phyloP scores from a whole-genome alignment of 495 filamentous ascomycete species.

The Halenospora varia region DNA sequence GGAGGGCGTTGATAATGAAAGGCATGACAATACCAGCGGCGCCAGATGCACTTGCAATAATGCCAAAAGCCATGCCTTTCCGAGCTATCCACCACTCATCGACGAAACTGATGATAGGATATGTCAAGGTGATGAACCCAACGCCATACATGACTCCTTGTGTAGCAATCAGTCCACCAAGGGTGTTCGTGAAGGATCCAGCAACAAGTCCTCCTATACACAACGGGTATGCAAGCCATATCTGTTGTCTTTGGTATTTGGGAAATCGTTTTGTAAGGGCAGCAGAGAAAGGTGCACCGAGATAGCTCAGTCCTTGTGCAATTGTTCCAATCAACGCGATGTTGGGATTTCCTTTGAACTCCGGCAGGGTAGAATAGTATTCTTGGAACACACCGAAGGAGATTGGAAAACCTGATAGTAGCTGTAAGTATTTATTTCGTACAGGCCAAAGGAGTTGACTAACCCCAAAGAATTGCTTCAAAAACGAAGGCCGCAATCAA shows the following conservation, averaged over 20 bases:
- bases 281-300: slow-evolving; percentile 29
- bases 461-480: slow-evolving; percentile 29
- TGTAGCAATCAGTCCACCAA: slow-evolving; percentile 32
- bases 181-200: slow-evolving; percentile 29
- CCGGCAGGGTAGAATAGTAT: slow-evolving; percentile 30
- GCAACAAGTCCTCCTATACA: slow-evolving; percentile 31
- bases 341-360: slow-evolving; percentile 27
- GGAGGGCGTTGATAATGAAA: slow-evolving; percentile 28
- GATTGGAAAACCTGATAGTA: slow-evolving; percentile 29
- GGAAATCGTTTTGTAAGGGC: slow-evolving; percentile 28
- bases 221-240: slow-evolving; percentile 29
- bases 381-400: slow-evolving; percentile 35
- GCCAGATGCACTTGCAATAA: slow-evolving; percentile 35
- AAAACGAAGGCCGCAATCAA: slow-evolving; percentile 26
- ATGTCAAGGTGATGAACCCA: slow-evolving; percentile 34
- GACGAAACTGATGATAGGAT: slow-evolving; percentile 33
- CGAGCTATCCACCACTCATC: slow-evolving; percentile 38
- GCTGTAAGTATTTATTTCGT: background rate
- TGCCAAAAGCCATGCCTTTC: slow-evolving; percentile 38
- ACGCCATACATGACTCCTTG: slow-evolving; percentile 37
- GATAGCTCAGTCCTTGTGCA: slow-evolving; percentile 29
- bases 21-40: slow-evolving; percentile 33
- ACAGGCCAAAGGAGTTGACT: slow-evolving; percentile 4
- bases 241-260: slow-evolving; percentile 26
- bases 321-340: slow-evolving; percentile 34